phyloP scores from a whole-genome alignment of 345 rosid species.

The Fremontodendron californicum region DNA sequence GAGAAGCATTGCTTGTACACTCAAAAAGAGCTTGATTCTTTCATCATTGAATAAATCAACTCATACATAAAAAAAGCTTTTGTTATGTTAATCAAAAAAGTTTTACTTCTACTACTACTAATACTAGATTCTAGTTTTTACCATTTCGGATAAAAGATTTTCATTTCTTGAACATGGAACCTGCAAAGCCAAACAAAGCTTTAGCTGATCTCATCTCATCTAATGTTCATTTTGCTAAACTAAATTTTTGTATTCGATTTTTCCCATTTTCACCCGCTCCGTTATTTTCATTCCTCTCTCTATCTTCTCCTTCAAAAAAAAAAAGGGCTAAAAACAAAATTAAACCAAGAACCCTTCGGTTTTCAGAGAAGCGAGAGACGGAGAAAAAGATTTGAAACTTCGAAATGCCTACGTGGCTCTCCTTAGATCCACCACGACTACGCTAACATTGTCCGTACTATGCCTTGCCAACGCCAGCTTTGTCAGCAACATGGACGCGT shows the following conservation, averaged over 20 bases:
- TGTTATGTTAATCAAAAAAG: no score
- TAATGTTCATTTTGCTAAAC: neutral
- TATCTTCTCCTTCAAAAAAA: neutral
- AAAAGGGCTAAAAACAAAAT: neutral
- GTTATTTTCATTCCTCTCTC: neutral
- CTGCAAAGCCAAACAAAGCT: neutral
- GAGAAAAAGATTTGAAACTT: neutral
- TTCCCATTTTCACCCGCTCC: neutral
- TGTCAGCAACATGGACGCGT: slow-evolving; percentile 65
- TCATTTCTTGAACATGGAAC: neutral
- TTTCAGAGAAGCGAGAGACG: neutral
- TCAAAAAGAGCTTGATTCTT: no score
- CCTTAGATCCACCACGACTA: slow-evolving; percentile 72
- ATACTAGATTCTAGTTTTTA: no score
- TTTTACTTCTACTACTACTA: no score
- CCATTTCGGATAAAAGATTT: neutral
- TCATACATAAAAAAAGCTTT: no score
- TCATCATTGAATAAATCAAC: no score
- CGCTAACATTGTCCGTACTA: slow-evolving; percentile 80
- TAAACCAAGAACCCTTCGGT: neutral
- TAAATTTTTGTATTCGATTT: neutral
- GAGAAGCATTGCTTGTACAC: no score
- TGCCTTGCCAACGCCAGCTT: slow-evolving; percentile 76
- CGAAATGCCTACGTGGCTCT: slow-evolving; percentile 33
- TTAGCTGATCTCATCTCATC: no score